phyloP scores from a whole-genome alignment of 805 yeast genomes.

The Cyberlindnera meyerae region DNA sequence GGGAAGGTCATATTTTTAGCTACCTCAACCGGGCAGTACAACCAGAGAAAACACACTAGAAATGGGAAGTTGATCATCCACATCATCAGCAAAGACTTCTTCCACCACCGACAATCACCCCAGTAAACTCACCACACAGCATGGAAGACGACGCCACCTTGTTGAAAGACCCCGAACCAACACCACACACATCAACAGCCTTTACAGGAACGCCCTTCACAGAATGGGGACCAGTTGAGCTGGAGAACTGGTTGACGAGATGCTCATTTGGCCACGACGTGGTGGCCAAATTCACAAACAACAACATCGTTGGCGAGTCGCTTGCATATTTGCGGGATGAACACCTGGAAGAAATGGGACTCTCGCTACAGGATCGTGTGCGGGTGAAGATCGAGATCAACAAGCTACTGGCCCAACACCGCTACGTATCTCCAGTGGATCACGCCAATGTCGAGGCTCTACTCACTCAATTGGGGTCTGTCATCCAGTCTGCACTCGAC shows the following conservation, averaged over 20 bases:
- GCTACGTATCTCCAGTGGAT: conserved; percentile 11
- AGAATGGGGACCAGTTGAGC: conserved; percentile 24
- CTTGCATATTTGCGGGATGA: conserved; percentile 63
- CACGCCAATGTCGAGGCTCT: conserved; percentile 9
- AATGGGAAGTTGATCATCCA: too few species aligned
- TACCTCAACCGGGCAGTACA: too few species aligned
- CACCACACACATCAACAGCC: too few species aligned
- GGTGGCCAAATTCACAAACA: conserved; percentile 37
- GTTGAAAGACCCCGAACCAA: conserved; percentile 3
- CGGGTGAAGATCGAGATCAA: conserved; percentile 55
- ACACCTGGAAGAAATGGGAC: conserved; percentile 72
- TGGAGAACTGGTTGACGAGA: conserved; percentile 22
- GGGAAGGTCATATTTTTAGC: too few species aligned
- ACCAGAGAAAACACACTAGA: too few species aligned
- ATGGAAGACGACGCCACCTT: conserved; percentile 9
- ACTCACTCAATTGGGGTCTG: conserved; percentile 10
- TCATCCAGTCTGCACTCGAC: conserved; percentile 16
- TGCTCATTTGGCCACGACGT: conserved; percentile 16
- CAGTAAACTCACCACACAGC: not conserved
- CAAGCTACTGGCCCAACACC: conserved; percentile 34
- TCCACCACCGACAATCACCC: too few species aligned
- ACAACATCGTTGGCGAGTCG: conserved; percentile 70
- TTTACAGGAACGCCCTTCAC: conserved; percentile 7
- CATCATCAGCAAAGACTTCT: too few species aligned
- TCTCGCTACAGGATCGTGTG: conserved; percentile 51